phyloP scores from a whole-genome alignment of 768 basidiomycete species.

The Russula virescens region DNA sequence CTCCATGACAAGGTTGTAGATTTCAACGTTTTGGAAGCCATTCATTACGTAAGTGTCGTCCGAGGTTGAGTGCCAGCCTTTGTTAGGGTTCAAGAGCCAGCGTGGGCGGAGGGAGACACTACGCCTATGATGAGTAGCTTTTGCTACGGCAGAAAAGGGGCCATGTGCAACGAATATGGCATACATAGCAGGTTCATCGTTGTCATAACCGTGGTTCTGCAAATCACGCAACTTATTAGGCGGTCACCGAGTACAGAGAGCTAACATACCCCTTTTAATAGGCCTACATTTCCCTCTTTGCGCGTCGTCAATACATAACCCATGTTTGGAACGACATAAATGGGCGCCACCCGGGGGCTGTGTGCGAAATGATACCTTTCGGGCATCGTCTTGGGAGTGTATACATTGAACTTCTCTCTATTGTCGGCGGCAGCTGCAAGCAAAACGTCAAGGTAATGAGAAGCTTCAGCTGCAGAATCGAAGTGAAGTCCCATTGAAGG shows the following conservation, averaged over 20 bases:
- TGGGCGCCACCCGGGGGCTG: slow-evolving; percentile 76
- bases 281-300: slow-evolving; percentile 50
- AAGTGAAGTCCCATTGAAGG: slow-evolving; percentile 86
- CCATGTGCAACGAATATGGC: slow-evolving; percentile 92
- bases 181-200: slow-evolving; percentile 67
- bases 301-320: slow-evolving; percentile 74
- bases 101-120: slow-evolving; percentile 22
- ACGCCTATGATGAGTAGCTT: slow-evolving; percentile 42
- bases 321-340: slow-evolving; percentile 77
- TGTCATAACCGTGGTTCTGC: slow-evolving; percentile 90
- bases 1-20: slow-evolving; percentile 78
- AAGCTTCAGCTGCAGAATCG: slow-evolving; percentile 47
- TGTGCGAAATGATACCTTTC: slow-evolving; percentile 67
- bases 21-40: slow-evolving; percentile 78
- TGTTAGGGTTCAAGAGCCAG: slow-evolving; percentile 31
- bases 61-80: slow-evolving; percentile 63
- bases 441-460: slow-evolving; percentile 51
- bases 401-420: slow-evolving; percentile 69
- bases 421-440: slow-evolving; percentile 46
- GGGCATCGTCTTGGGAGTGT: slow-evolving; percentile 78
- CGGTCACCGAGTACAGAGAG: background rate
- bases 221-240: background rate
- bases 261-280: slow-evolving; percentile 66
- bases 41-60: slow-evolving; percentile 69
- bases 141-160: slow-evolving; percentile 70